Evolutionary conservation across 352 stramenopile genomes (phyloP), one percentile per base, ranked within the genome.

Genomic region (Globisporangium sylvaticum): DNA sequence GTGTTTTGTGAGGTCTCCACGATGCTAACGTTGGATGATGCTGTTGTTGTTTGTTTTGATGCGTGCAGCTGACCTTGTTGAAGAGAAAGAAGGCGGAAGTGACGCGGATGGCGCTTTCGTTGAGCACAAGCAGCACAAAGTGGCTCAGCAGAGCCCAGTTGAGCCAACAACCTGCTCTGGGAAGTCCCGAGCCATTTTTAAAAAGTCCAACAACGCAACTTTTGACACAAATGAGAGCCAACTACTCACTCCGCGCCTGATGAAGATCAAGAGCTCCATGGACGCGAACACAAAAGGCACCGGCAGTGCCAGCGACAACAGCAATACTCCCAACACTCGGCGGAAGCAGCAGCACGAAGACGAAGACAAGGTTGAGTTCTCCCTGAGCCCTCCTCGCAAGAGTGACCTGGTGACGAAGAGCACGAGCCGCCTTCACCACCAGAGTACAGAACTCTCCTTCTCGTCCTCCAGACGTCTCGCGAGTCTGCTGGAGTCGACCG

Each of bases 401-500:
- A 54, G 18, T 24, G 4, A 24, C 7, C 5, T 34, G 12, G 55
- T 25, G 27, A 22, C 42, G 12, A 44, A 18, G 8, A n/a, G 8
- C n/a, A 39, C 22, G 18, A 69, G 32, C 25, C 53, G 24, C 7
- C 14, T 20, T 24, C 7, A 25, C 24, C 8, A 14, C 7, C 34
- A 9, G 1, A 67, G 25, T 42, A 20, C 14, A 3, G n/a, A 60
- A 4, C 27, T 66, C 20, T 80, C 75, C 3, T 73, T 75, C 1
- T 82, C 80, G 27, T 82, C 78, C 27, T 78, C 74, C 18, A 69
- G 63, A 12, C 73, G 85, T 12, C 64, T 93, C n/a, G 78, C 81
- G 27, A 77, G 66, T 32, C 64, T 93, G 20, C 73, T 91, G 20
- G 83, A 90, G 59, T 91, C 83, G 3, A 92, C 85, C 4, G 82